Base-by-base conservation (phyloP, 164 flowering plant species). In the Paratinospora sagittata region DNA sequence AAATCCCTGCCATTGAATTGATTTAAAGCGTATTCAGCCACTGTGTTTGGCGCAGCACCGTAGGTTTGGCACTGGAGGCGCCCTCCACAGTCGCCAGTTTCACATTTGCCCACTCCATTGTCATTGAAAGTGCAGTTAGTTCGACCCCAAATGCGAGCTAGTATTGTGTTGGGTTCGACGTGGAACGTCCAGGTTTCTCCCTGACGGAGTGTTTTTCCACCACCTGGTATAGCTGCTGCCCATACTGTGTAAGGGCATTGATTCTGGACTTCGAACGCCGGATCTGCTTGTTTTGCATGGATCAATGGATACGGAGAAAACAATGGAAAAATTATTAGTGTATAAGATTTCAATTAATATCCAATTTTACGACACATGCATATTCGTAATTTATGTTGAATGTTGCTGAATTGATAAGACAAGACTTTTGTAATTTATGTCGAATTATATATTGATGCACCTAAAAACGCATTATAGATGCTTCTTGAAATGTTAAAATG, bases 21-120 rank as follows among this genome's bases (percentile, higher is more conserved):
- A 61, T 71, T 75, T 6, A 78, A 34, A 1, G 78, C 77, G 49
- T 43, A 78, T 65, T 78, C 80, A 9, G 75, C 80, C 14, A 78
- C 19, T 30, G 77, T 74, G 66, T 74, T 74, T 13, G 80, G 80
- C 0, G 77, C 69, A 19, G 27, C 0, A 8, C 77, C 80, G 8
- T 6, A 52, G 26, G 27, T 62, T 17, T n/a, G 34, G 68, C 80
- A 78, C 5, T 67, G 2, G 6, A 78, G 77, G 2, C 24, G 19
- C 0, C 80, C 76, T 24, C 27, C 41, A 30, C 80, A 77, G 68
- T 77, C 80, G 14, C 76, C 80, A 12, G 80, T 77, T 9, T 71
- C 49, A 41, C 77, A 78, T 12, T 21, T n/a, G 2, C 74, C 64
- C 0, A 14, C 33, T 1, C 69, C 74, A 49, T 8, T 39, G 0